Evolutionary conservation across 495 filamentous ascomycete species (phyloP).

Genomic region (Tuber borchii): DNA sequence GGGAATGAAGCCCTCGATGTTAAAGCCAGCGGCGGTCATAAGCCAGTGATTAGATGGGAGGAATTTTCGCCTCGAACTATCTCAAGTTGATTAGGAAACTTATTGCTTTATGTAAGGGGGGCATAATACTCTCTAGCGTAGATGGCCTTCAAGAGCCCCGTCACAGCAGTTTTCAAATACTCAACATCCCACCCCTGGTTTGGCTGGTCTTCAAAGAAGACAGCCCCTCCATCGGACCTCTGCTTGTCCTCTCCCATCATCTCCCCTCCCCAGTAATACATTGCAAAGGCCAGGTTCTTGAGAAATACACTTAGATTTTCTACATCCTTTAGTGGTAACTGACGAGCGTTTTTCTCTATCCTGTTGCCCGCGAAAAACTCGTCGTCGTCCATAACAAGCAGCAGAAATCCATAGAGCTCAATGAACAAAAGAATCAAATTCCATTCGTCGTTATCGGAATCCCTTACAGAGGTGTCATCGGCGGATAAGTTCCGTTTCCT

Average conservation of each 20-base stretch:
- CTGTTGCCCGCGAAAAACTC: conserved; percentile 56
- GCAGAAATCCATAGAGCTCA: conserved; percentile 84
- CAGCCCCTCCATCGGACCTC: conserved; percentile 46
- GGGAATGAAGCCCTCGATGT: conserved; percentile 84
- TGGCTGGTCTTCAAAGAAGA: conserved; percentile 42
- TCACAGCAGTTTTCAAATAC: conserved; percentile 72
- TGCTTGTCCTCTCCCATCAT: conserved; percentile 52
- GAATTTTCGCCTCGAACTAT: conserved; percentile 72
- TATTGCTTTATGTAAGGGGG: neutral
- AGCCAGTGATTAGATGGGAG: conserved; percentile 80
- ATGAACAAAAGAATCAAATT: conserved; percentile 82
- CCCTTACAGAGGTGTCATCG: conserved; percentile 15
- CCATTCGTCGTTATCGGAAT: conserved; percentile 65
- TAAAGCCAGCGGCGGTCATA: conserved; percentile 74
- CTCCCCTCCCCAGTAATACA: conserved; percentile 76
- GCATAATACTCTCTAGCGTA: conserved; percentile 75
- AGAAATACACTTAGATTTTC: conserved; percentile 73
- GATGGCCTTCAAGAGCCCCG: conserved; percentile 75
- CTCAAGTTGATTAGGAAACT: conserved; percentile 14
- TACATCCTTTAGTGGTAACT: conserved; percentile 61
- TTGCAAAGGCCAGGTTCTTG: conserved; percentile 83
- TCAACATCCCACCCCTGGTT: conserved; percentile 67
- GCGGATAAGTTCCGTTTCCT: conserved; percentile 41
- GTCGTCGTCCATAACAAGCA: conserved; percentile 91
- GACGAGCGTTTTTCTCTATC: conserved; percentile 27